Base-by-base conservation (phyloP, 2,329 filamentous ascomycete species). In the Xylaria sp. region DNA sequence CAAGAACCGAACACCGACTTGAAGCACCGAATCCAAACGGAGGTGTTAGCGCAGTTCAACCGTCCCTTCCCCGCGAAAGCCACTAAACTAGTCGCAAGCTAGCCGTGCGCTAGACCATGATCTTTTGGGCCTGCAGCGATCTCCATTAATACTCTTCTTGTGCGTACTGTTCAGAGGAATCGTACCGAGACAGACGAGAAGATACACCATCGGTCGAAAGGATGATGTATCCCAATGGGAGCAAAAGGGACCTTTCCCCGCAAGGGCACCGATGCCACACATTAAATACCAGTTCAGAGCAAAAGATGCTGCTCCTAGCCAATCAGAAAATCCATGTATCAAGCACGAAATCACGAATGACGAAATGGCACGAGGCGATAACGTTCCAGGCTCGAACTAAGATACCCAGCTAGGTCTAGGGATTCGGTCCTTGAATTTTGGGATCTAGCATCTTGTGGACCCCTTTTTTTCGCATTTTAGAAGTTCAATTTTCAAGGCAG, bases 291-390 rank as follows among this genome's bases (percentile, higher is more conserved):
- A 10, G 12, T 48, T 20, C 7, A 41, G 9, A 20, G 20, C 48
- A 5, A 18, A 54, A 54, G 25, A 54, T 28, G 12, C 23, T 25
- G 23, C 23, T 25, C 23, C 23, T 25, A 37, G 18, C 28, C 28
- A 13, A 8, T 20, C 12, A n/a, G 50, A 25, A 34, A 37, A 2
- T 6, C 12, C 8, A 48, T 48, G 25, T 9, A 46, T 25, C n/a
- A 37, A 46, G 9, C 46, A 67, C 46, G 54, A 63, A 52, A 48
- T 64, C 48, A 64, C 23, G 65, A 54, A 15, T 59, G 18, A 67
- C 7, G 54, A 64, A 46, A 50, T 28, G 34, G 20, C 12, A 63
- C 37, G 25, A 44, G 46, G 57, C 18, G 15, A 55, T 23, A 10
- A 10, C 15, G 12, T 0, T 20, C 31, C 7, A 20, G 41, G 20